Evolutionary conservation across 257 asterid species (phyloP).

Genomic region (Przewalskia tangutica): DNA sequence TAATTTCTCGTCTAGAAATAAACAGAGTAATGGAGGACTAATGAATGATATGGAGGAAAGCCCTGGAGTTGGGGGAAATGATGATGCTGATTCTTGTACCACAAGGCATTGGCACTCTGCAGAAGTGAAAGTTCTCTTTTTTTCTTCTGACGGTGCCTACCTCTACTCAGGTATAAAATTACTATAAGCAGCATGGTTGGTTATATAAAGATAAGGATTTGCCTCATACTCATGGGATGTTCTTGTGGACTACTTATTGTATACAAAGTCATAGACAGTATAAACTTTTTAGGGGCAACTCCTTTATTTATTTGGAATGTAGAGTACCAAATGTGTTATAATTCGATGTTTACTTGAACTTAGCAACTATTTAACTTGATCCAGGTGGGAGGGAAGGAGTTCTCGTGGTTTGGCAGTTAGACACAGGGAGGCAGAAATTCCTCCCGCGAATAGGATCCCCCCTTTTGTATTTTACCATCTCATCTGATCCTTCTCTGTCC

Average conservation of each 20-base stretch:
- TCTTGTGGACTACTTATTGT: background rate
- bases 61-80: constrained; percentile 70
- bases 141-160: constrained; percentile 91
- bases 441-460: constrained; percentile 89
- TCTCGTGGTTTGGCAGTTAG: constrained; percentile 94
- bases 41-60: constrained; percentile 41
- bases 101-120: constrained; percentile 99
- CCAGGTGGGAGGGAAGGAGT: constrained; percentile 97
- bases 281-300: background rate
- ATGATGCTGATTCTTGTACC: constrained; percentile 87
- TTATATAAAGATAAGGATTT: background rate
- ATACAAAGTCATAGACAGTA: background rate
- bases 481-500: constrained; percentile 76
- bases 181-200: background rate
- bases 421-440: constrained; percentile 78
- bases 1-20: constrained; percentile 20
- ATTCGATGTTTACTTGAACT: background rate
- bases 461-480: constrained; percentile 49
- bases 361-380: constrained; percentile 2
- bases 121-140: constrained; percentile 68
- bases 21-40: constrained; percentile 22
- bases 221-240: background rate
- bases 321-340: background rate
- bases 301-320: background rate
- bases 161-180: constrained; percentile 72